Conservation (phyloP, 257 asterid genomes). For the Plantago major region DNA sequence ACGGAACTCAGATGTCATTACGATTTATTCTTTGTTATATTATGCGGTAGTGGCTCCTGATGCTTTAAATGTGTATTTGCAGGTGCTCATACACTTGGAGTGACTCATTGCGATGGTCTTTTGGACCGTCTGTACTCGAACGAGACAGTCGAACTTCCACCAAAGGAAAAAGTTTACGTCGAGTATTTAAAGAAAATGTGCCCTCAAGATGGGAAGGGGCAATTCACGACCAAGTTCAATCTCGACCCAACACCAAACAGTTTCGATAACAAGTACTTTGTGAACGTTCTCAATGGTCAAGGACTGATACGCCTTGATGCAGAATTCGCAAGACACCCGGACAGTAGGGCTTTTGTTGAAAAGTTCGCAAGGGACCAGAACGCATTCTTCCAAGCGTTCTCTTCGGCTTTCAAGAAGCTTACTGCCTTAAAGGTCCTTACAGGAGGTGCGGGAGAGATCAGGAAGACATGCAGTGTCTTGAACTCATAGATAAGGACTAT, state of each 20-base stretch:
- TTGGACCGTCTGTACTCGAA: conserved; percentile 21
- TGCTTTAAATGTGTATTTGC: not conserved
- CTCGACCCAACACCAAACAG: conserved; percentile 25
- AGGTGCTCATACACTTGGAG: conserved; percentile 40
- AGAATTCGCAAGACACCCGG: conserved; percentile 28
- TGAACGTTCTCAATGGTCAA: conserved; percentile 20
- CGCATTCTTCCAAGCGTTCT: conserved; percentile 1
- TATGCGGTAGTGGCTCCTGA: not conserved
- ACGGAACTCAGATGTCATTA: not conserved
- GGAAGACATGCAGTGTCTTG: conserved; percentile 1
- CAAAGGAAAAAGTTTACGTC: conserved; percentile 10
- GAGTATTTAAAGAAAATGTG: conserved; percentile 19
- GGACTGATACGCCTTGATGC: conserved; percentile 32
- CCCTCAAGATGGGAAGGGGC: conserved; percentile 16
- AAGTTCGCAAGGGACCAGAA: conserved; percentile 16
- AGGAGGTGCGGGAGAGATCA: not conserved
- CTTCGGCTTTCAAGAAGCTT: not conserved
- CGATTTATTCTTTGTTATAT: no score
- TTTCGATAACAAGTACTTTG: conserved; percentile 32
- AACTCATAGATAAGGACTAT: not conserved
- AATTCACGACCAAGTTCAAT: conserved; percentile 11
- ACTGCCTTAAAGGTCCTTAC: not conserved
- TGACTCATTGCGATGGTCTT: conserved; percentile 28
- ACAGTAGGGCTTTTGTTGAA: conserved; percentile 17
- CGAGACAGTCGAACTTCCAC: conserved; percentile 8